Base-by-base conservation (phyloP, 495 filamentous ascomycete genomes). In the Trichoderma orchidacearum region DNA sequence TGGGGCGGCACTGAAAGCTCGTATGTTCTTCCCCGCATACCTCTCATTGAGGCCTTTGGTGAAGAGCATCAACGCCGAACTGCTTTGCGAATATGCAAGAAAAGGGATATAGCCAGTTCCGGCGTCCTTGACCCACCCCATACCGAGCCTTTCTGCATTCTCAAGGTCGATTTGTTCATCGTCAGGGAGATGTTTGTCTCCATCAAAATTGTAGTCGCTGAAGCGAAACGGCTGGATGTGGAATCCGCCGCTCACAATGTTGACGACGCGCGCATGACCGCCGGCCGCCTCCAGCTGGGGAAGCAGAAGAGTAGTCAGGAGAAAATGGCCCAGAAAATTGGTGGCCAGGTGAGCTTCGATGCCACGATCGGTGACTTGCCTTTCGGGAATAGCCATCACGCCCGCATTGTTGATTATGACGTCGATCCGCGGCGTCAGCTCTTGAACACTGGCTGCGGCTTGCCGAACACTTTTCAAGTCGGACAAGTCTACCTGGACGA, bases 291-390 rank as follows among this genome's bases (percentile, higher is more conserved):
- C 64, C 25, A 64, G 65, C 13, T 67, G 59, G 15, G 79, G 65
- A 8, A 79, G 63, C 30, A 69, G 53, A 30, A 81, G 70, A 4
- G 75, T 70, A n/a, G 72, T 57, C 63, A 79, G 77, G n/a, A 81
- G 64, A 64, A 79, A 80, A 58, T 82, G 78, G 6, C 59, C 67
- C 0, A 80, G 64, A 59, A 81, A 72, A 63, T 80, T 79, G 0
- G 72, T 77, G 13, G 67, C 72, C 54, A 82, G 72, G 53, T 80
- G 73, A 0, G 64, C 62, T 58, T 81, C 77, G 56, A 74, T 72
- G 11, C 72, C 72, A 48, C 81, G 72, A n/a, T 58, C 58, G 3
- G 72, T 80, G 1, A 68, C 63, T 5, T 53, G 53, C 35, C 59
- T 56, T 5, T 74, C 63, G 15, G 69, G 70, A 13, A 68, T 60